Evolutionary conservation across 345 rosid genomes (phyloP).

Genomic region (Moringa oleifera): DNA sequence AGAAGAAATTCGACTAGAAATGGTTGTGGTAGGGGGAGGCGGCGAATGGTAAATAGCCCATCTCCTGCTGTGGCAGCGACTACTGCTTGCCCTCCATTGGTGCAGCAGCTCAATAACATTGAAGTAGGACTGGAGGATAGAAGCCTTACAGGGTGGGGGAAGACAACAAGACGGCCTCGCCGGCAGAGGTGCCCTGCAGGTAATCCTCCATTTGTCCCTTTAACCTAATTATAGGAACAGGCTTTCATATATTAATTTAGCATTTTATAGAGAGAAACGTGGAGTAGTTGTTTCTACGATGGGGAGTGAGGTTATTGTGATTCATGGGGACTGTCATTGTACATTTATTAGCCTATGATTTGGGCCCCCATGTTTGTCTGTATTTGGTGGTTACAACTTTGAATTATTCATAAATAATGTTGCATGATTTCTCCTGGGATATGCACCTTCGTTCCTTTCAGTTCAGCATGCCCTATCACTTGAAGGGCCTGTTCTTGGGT

Average conservation of each 20-base stretch:
- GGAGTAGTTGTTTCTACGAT: slow-evolving; percentile 16
- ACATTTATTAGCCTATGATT: slow-evolving; percentile 38
- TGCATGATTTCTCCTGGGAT: slow-evolving; percentile 35
- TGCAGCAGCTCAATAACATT: slow-evolving; percentile 47
- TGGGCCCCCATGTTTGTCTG: slow-evolving; percentile 34
- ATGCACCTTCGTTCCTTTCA: no score
- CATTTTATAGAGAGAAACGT: slow-evolving; percentile 28
- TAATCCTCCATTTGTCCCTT: slow-evolving; percentile 47
- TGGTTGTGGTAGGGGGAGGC: slow-evolving; percentile 70
- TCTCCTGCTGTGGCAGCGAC: slow-evolving; percentile 28
- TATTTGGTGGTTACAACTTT: slow-evolving; percentile 30
- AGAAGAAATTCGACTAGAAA: slow-evolving; percentile 70
- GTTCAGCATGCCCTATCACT: no score
- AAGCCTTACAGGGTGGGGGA: slow-evolving; percentile 90
- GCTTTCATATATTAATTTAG: slow-evolving; percentile 22
- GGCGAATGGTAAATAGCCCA: slow-evolving; percentile 34
- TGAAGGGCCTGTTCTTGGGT: no score
- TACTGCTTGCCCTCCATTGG: slow-evolving; percentile 38
- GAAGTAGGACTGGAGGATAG: slow-evolving; percentile 70
- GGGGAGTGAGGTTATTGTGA: slow-evolving; percentile 20
- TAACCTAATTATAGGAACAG: slow-evolving; percentile 35
- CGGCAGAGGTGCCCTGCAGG: slow-evolving; percentile 86
- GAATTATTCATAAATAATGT: slow-evolving; percentile 43
- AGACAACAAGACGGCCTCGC: slow-evolving; percentile 84
- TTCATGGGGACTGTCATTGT: slow-evolving; percentile 36